Percentiles rank a stretch among this genome's conserved stretches.
Conservation (phyloP, 2,329 filamentous ascomycete species). For the Fusarium fracticaudum region DNA sequence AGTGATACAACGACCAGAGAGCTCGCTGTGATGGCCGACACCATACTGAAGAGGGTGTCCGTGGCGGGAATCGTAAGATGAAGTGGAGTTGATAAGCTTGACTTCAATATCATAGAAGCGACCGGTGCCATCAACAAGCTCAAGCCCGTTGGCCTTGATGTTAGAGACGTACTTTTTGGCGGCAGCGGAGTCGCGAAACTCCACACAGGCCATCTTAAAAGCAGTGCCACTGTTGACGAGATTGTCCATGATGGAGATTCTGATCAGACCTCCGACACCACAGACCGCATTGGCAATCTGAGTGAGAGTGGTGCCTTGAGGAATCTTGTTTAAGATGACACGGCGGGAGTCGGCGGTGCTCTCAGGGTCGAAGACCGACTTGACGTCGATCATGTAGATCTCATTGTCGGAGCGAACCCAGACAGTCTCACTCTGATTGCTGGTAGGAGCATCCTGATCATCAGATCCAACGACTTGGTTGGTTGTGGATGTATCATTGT, state of each 20-base stretch:
- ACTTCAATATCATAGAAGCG: not conserved
- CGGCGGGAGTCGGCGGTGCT: constrained; percentile 26
- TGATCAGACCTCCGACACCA: constrained; percentile 18
- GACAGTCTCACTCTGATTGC: fast-evolving
- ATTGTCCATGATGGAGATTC: constrained; percentile 4
- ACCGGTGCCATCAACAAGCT: not conserved
- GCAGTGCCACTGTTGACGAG: fast-evolving
- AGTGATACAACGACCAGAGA: constrained; percentile 19
- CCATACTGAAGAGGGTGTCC: not conserved
- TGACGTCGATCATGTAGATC: not conserved
- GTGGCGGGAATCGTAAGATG: not conserved
- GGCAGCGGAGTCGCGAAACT: constrained; percentile 29
- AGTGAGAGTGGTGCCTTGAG: not conserved
- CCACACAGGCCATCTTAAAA: not conserved
- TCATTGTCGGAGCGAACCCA: fast-evolving
- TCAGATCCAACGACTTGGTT: not conserved
- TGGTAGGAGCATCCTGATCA: fast-evolving
- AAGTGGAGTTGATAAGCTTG: not conserved
- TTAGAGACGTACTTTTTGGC: not conserved
- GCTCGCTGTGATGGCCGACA: not conserved
- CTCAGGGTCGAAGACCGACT: not conserved
- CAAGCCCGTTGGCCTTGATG: not conserved
- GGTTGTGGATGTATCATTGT: not conserved
- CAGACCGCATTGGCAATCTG: constrained; percentile 37
- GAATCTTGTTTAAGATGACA: constrained; percentile 39